Conservation (phyloP, 192 early-diverging fungal species). For the Coemansia sp. region DNA sequence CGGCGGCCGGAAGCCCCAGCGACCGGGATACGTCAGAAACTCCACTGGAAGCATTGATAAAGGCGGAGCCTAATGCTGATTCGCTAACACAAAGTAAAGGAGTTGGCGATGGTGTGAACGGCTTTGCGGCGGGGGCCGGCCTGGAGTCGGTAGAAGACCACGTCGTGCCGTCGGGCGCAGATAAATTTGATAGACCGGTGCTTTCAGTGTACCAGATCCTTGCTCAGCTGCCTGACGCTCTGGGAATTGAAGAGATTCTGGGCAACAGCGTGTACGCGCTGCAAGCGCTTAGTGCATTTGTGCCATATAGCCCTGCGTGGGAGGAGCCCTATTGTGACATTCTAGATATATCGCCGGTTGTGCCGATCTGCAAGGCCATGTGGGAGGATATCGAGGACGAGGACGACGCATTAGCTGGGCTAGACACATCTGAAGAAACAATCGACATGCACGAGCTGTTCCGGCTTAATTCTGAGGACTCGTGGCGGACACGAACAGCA, state of each 20-base stretch:
- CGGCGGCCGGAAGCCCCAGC: neutral
- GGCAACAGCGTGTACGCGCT: slow-evolving; percentile 42
- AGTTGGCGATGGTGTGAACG: neutral
- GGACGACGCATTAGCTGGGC: neutral
- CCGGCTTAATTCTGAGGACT: slow-evolving; percentile 17
- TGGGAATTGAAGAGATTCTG: slow-evolving; percentile 32
- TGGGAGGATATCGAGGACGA: slow-evolving; percentile 29
- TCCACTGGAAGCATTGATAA: neutral
- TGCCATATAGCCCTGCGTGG: slow-evolving; percentile 38
- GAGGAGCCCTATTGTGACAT: slow-evolving; percentile 44
- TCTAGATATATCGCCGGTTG: slow-evolving; percentile 42
- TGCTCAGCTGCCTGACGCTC: slow-evolving; percentile 18
- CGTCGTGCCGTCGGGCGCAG: slow-evolving; percentile 20
- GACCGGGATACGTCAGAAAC: neutral
- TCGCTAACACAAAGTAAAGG: neutral
- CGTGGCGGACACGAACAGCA: neutral
- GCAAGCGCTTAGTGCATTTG: slow-evolving; percentile 25
- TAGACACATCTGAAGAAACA: neutral
- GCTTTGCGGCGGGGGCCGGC: neutral
- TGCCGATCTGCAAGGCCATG: slow-evolving; percentile 53
- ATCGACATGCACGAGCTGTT: slow-evolving; percentile 24
- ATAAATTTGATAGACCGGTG: slow-evolving; percentile 17
- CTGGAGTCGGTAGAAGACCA: slow-evolving; percentile 11
- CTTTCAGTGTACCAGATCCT: slow-evolving; percentile 44
- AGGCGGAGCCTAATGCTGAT: neutral